Evolutionary conservation across 805 yeast species (phyloP), one percentile per base, ranked within the genome.

Genomic region (Wickerhamomyces silvicola): DNA sequence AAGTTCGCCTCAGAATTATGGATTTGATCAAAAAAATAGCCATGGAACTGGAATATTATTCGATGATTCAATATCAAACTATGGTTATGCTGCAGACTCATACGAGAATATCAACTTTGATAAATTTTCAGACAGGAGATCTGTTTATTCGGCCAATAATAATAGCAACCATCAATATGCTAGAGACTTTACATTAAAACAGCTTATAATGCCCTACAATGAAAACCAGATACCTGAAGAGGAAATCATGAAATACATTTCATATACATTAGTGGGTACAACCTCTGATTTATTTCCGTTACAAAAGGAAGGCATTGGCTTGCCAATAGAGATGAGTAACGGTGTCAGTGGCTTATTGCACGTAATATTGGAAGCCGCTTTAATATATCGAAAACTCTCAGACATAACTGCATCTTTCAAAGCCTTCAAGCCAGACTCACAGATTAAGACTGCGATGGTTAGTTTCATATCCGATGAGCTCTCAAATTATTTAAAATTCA

Each of bases 341-440:
- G 71, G 86, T 6, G 61, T 71, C 16, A 65, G 78, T 27, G 76
- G 77, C 1, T 45, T 76, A 18, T 52, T 84, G 20, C 73, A 68
- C 35, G 53, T 65, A 18, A 57, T 82, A 2, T 59, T 80, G 24
- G 96, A 87, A 52, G 81, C 86, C 2, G 90, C 84, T 0, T 56
- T 87, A 21, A 57, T 86, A 3, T 84, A 72, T 55, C 66, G 68
- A 31, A 53, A 61, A 26, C 54, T 85, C 22, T 54, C 52, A 5
- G 35, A 31, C 11, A 44, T 48, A 14, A 41, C 68, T 10, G 60
- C 57, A 23, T 30, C 44, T 15, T 30, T 46, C 26, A 52, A 55
- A 41, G 43, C 57, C 37, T 35, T 44, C 12, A 46, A 43, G 5
- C 42, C 49, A 14, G 39, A 51, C 16, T 70, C 81, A 4, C 78